Evolutionary conservation across 768 basidiomycete genomes (phyloP).

Genomic region (Phanerochaete carnosa): DNA sequence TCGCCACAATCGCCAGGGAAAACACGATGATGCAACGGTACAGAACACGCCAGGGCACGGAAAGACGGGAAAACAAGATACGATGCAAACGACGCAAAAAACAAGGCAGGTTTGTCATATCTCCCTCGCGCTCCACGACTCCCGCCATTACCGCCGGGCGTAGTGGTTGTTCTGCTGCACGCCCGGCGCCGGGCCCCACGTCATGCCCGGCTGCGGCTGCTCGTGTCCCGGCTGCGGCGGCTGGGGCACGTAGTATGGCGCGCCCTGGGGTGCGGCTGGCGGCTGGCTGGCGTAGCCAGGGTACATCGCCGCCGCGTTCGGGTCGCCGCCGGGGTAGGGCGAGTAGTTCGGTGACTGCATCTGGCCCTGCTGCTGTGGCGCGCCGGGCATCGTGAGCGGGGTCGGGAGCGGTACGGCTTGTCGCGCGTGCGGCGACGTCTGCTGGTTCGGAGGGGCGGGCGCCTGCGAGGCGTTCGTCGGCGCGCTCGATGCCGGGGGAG

Average conservation of each 20-base stretch:
- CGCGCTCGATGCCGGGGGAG: slow-evolving; percentile 1
- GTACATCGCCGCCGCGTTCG: slow-evolving; percentile 7
- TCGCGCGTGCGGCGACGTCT: slow-evolving; percentile 22
- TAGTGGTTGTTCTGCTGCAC: slow-evolving; percentile 28
- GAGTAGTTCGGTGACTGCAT: slow-evolving; percentile 22
- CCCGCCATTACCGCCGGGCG: slow-evolving; percentile 18
- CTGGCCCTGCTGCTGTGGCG: slow-evolving; percentile 16
- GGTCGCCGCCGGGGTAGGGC: slow-evolving; percentile 9
- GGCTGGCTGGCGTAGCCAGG: slow-evolving; percentile 12
- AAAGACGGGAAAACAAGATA: background rate
- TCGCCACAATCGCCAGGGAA: background rate
- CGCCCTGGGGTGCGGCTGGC: slow-evolving; percentile 6
- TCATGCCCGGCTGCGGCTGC: slow-evolving; percentile 10
- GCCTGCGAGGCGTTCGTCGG: slow-evolving; percentile 6
- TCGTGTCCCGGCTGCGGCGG: slow-evolving; percentile 9
- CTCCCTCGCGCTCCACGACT: background rate
- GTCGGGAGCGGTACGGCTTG: slow-evolving; percentile 15
- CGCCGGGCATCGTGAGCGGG: slow-evolving; percentile 12
- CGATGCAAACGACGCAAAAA: background rate
- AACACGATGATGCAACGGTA: background rate
- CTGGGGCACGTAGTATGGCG: slow-evolving; percentile 14
- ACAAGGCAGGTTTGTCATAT: background rate
- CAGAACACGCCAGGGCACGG: background rate
- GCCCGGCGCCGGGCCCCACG: slow-evolving; percentile 21
- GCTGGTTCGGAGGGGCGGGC: slow-evolving; percentile 8